Conservation (phyloP, 2,329 filamentous ascomycete genomes). For the Anthostomella pinea region DNA sequence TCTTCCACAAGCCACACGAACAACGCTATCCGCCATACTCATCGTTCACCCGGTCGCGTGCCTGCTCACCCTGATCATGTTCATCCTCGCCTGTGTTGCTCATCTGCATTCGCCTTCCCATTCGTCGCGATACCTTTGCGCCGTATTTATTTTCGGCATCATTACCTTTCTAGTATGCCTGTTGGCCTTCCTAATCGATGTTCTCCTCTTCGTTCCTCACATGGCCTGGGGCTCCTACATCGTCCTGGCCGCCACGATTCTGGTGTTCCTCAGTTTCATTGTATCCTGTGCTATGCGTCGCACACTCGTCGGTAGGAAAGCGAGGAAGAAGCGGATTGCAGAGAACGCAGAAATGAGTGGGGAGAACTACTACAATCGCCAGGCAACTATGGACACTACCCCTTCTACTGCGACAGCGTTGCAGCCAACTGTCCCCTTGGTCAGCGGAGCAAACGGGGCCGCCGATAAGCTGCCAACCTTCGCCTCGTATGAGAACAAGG, state of each 20-base stretch:
- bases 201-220: slow-evolving; percentile 91
- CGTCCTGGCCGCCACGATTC: slow-evolving; percentile 81
- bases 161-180: slow-evolving; percentile 80
- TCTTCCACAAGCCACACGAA: slow-evolving; percentile 49
- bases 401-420: slow-evolving; percentile 39
- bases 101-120: slow-evolving; percentile 88
- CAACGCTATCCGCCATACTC: slow-evolving; percentile 78
- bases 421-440: slow-evolving; percentile 58
- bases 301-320: slow-evolving; percentile 86
- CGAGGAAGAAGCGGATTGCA: slow-evolving; percentile 85
- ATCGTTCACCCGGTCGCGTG: slow-evolving; percentile 92
- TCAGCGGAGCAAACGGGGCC: slow-evolving; percentile 53
- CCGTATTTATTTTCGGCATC: slow-evolving; percentile 80
- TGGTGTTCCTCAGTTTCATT: slow-evolving; percentile 77
- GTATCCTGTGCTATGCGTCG: slow-evolving; percentile 94
- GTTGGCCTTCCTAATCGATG: slow-evolving; percentile 87
- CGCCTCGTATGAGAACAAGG: slow-evolving; percentile 65
- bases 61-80: slow-evolving; percentile 79
- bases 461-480: slow-evolving; percentile 49
- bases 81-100: slow-evolving; percentile 73
- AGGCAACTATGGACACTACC: slow-evolving; percentile 52
- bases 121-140: slow-evolving; percentile 82
- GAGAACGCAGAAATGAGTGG: slow-evolving; percentile 98
- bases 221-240: slow-evolving; percentile 93
- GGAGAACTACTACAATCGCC: slow-evolving; percentile 80